Evolutionary conservation across 2,329 filamentous ascomycete species (phyloP).

Genomic region (Arthroderma sp.): DNA sequence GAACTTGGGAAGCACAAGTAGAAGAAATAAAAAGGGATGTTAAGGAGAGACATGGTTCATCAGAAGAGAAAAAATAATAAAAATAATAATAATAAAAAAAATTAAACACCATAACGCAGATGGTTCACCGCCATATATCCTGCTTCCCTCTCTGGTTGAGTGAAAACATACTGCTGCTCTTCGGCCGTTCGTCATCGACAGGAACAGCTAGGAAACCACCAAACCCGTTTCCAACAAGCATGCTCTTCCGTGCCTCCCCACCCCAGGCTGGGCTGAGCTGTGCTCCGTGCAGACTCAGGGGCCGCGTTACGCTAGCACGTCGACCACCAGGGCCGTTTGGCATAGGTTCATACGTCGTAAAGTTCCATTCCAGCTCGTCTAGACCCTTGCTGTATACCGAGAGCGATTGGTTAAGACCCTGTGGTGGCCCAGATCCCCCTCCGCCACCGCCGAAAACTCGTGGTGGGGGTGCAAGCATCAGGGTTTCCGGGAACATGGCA

Average conservation of each 20-base stretch:
- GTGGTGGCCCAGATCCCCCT: slow-evolving; percentile 10
- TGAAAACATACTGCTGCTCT: slow-evolving; percentile 21
- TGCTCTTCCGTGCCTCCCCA: slow-evolving; percentile 44
- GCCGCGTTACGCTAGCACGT: slow-evolving; percentile 28
- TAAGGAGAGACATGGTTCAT: neutral
- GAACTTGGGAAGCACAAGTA: slow-evolving; percentile 32
- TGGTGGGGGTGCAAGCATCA: slow-evolving; percentile 57
- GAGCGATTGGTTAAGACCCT: slow-evolving; percentile 40
- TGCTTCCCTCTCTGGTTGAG: slow-evolving; percentile 18
- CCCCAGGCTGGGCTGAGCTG: slow-evolving; percentile 44
- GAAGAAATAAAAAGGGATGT: slow-evolving; percentile 9
- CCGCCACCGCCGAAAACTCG: slow-evolving; percentile 36
- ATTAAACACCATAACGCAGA: neutral
- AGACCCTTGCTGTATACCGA: slow-evolving; percentile 54
- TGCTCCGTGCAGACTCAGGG: slow-evolving; percentile 34
- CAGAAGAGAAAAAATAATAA: neutral
- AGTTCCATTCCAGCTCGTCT: slow-evolving; percentile 55
- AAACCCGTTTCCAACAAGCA: slow-evolving; percentile 55
- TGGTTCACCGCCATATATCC: slow-evolving; percentile 28
- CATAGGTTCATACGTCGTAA: slow-evolving; percentile 45
- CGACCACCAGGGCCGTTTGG: slow-evolving; percentile 15
- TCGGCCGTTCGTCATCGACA: slow-evolving; percentile 31
- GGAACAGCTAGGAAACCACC: slow-evolving; percentile 55
- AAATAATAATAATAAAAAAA: neutral
- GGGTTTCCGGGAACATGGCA: slow-evolving; percentile 63